phyloP scores from a whole-genome alignment of 768 basidiomycete species.

The Postia placenta region DNA sequence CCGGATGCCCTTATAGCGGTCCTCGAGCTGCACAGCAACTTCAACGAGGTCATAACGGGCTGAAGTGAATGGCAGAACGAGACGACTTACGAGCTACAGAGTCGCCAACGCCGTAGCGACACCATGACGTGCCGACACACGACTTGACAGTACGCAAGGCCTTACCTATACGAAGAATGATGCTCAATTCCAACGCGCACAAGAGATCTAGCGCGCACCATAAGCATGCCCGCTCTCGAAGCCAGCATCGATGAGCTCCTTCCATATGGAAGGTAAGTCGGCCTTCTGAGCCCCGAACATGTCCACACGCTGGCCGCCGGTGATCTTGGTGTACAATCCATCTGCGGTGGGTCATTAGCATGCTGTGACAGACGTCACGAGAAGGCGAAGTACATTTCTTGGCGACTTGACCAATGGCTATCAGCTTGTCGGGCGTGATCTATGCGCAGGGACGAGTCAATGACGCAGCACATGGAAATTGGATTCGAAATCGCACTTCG shows the following conservation, averaged over 20 bases:
- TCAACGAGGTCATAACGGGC: neutral
- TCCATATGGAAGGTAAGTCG: conserved; percentile 66
- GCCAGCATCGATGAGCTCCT: conserved; percentile 54
- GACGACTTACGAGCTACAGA: conserved; percentile 43
- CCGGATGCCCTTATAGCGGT: conserved; percentile 65
- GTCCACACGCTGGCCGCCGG: conserved; percentile 55
- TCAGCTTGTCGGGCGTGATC: conserved; percentile 60
- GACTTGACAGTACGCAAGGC: conserved; percentile 70
- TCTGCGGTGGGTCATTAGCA: conserved; percentile 20
- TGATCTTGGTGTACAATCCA: conserved; percentile 59
- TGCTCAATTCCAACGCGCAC: neutral
- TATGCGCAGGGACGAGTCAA: too few species aligned
- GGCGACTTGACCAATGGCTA: conserved; percentile 57
- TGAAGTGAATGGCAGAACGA: neutral
- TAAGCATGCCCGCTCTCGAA: conserved; percentile 78
- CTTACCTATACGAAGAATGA: conserved; percentile 22
- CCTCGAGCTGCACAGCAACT: conserved; percentile 66
- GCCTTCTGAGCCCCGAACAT: conserved; percentile 66
- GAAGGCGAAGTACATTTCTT: conserved; percentile 42
- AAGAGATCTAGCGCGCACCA: conserved; percentile 25
- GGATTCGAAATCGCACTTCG: conserved; percentile 36
- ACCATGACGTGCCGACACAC: conserved; percentile 71
- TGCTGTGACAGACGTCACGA: neutral
- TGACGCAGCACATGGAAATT: too few species aligned
- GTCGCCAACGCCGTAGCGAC: conserved; percentile 68